Percentiles rank a stretch among this genome's conserved stretches.
phyloP scores from a whole-genome alignment of 1,284 basidiomycete species.

The Coniferiporia sulphurascens region DNA sequence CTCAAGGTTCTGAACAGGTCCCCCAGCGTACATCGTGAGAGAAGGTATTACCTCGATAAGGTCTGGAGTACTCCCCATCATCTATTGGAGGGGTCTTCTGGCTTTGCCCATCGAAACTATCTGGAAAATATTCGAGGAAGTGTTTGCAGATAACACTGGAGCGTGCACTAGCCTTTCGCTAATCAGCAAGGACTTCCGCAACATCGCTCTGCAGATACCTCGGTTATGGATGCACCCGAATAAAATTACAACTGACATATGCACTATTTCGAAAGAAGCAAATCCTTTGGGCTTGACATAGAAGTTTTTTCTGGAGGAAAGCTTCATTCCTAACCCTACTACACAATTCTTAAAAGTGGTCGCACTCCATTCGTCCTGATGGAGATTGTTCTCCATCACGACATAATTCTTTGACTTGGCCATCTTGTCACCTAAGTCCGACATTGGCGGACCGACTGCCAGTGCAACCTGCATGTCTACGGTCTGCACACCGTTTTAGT shows the following conservation, averaged over 20 bases:
- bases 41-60: neutral
- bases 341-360: neutral
- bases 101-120: neutral
- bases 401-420: neutral
- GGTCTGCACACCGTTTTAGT: too few relatives aligned
- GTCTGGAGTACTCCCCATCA: neutral
- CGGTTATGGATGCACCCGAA: neutral
- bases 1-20: neutral
- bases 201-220: neutral
- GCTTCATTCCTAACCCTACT: too few relatives aligned
- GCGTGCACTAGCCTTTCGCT: neutral
- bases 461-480: too few relatives aligned
- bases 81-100: neutral
- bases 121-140: neutral
- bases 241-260: neutral
- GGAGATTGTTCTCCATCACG: neutral
- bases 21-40: neutral
- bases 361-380: neutral
- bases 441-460: too few relatives aligned
- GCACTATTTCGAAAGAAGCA: neutral
- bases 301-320: neutral
- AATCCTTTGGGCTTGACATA: neutral
- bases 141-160: neutral
- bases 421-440: too few relatives aligned
- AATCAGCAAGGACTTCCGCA: neutral